phyloP scores from a whole-genome alignment of 345 rosid genomes.

The Clausena lansium region DNA sequence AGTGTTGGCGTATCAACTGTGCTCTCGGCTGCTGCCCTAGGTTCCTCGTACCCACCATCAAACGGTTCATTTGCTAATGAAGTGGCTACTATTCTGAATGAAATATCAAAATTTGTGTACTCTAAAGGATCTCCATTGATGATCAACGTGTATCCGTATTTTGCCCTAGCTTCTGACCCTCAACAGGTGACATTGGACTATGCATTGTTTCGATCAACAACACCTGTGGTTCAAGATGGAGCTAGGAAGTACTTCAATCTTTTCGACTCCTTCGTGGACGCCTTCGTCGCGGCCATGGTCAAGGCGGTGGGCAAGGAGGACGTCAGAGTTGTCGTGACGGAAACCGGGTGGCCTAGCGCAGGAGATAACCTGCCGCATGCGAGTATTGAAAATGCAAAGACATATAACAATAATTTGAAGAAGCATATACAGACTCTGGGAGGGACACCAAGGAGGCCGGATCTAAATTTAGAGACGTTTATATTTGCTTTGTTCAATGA shows the following conservation, averaged over 20 bases:
- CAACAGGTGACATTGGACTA: slow-evolving; percentile 7
- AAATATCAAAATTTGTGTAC: slow-evolving; percentile 16
- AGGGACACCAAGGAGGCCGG: slow-evolving; percentile 19
- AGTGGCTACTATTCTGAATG: background rate
- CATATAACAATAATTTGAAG: slow-evolving; percentile 17
- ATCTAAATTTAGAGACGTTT: slow-evolving; percentile 19
- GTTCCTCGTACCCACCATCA: background rate
- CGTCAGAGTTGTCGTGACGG: slow-evolving; percentile 17
- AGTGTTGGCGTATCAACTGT: background rate
- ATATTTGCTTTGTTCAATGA: slow-evolving; percentile 29
- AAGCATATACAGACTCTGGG: slow-evolving; percentile 8
- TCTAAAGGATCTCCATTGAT: slow-evolving; percentile 23
- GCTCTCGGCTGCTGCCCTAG: background rate
- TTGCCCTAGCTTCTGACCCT: slow-evolving; percentile 16
- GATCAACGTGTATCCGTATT: slow-evolving; percentile 20
- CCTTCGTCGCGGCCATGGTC: slow-evolving; percentile 23
- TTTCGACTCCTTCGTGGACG: slow-evolving; percentile 25
- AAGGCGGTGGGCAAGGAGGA: slow-evolving; percentile 15
- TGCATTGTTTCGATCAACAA: slow-evolving; percentile 18
- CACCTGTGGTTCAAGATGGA: slow-evolving; percentile 7
- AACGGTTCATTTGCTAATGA: background rate
- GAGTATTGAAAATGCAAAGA: slow-evolving; percentile 6
- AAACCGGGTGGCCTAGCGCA: slow-evolving; percentile 11
- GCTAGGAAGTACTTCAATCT: slow-evolving; percentile 10
- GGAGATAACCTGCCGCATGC: slow-evolving; percentile 2